phyloP scores from a whole-genome alignment of 2,329 filamentous ascomycete species.

The Trichoderma citrinoviride region DNA sequence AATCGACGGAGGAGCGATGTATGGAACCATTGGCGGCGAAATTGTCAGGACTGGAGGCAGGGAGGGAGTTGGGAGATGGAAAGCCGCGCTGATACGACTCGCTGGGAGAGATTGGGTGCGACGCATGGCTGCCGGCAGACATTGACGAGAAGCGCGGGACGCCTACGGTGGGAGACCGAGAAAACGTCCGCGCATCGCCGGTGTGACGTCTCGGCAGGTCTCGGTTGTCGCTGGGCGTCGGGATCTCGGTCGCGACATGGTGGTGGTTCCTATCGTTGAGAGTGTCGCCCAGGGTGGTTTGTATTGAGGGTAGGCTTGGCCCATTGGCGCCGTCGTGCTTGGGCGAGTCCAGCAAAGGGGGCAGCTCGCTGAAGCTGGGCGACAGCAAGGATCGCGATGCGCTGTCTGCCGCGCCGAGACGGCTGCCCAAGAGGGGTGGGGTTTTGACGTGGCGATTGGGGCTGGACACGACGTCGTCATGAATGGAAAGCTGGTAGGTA shows the following conservation, averaged over 20 bases:
- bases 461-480: slow-evolving; percentile 32
- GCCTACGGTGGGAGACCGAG: slow-evolving; percentile 37
- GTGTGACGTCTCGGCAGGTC: slow-evolving; percentile 31
- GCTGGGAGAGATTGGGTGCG: slow-evolving; percentile 52
- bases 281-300: slow-evolving; percentile 28
- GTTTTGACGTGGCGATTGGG: slow-evolving; percentile 16
- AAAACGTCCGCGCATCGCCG: slow-evolving; percentile 30
- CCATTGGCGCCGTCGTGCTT: slow-evolving; percentile 37
- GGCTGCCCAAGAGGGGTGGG: slow-evolving; percentile 10
- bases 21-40: slow-evolving; percentile 36
- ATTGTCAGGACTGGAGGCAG: slow-evolving; percentile 41
- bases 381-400: slow-evolving; percentile 27
- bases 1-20: slow-evolving; percentile 42
- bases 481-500: slow-evolving; percentile 36
- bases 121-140: slow-evolving; percentile 30
- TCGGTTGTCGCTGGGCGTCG: slow-evolving; percentile 35
- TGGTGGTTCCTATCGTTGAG: slow-evolving; percentile 37
- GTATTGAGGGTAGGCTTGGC: slow-evolving; percentile 40
- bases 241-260: slow-evolving; percentile 31
- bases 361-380: slow-evolving; percentile 34
- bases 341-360: slow-evolving; percentile 39
- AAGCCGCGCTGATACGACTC: slow-evolving; percentile 46
- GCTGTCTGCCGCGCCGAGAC: slow-evolving; percentile 22
- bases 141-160: slow-evolving; percentile 35
- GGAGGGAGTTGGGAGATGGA: slow-evolving; percentile 46